Evolutionary conservation across 108 stramenopile genomes (phyloP), one percentile per base, ranked within the genome.

Genomic region (Aurantiochytrium sp.): DNA sequence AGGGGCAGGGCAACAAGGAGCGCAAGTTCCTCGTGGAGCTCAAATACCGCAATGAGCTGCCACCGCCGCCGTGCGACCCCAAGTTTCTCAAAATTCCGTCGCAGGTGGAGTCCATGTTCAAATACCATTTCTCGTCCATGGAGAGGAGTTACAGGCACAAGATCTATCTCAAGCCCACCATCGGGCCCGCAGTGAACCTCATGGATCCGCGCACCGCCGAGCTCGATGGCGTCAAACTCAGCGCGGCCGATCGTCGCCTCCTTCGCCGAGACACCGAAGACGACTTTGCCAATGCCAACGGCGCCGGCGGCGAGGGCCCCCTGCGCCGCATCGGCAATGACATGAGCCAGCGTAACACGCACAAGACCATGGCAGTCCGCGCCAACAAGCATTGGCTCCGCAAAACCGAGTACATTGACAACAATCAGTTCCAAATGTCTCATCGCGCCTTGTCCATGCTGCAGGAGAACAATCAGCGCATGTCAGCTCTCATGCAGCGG

Each of bases 401-500:
- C 51, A 83, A 83, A 23, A 83, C 76, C 76, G 76, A 83, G 51
- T 83, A 83, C 76, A 47, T 83, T 47, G 76, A 83, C 76, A 83
- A 83, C 51, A 83, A 83, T 28, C 76, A 83, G 18, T 83, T 83
- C 28, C 49, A 53, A 12, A 53, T 28, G n/a, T 53, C 76, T 43
- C 76, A 83, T 45, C 45, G 51, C 51, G 45, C 19, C 76, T 0
- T 53, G n/a, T 53, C 76, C 28, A 23, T n/a, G 51, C 6, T 16
- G 2, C 45, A 53, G 76, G 76, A 83, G 23, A 83, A 53, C 28
- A 23, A 83, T 6, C 45, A 53, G 4, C 45, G 76, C 45, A 21
- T 47, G 19, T 21, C 76, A 12, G 49, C n/a, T 12, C 76, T 83
- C 76, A 53, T 53, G 76, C 45, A 83, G 51, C 49, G 49, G 10